A percentile compares a stretch with the other conserved stretches of the same genome.
phyloP scores from a whole-genome alignment of 148 eudicot species.

The Tetragonia tetragonoides region DNA sequence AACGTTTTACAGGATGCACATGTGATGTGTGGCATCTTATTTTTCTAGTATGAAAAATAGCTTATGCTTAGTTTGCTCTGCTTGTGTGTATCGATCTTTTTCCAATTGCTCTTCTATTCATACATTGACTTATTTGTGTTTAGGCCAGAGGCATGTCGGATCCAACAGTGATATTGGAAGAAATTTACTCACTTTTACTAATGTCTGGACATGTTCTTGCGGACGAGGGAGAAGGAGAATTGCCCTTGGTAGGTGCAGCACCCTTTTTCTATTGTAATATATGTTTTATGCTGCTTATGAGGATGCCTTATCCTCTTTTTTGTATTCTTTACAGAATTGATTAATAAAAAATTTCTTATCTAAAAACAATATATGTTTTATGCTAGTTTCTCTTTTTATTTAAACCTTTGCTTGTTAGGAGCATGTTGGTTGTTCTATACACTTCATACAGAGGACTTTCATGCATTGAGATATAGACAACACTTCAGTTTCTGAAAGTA shows the following conservation, averaged over 20 bases:
- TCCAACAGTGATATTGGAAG: constrained; percentile 87
- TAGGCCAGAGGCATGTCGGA: constrained; percentile 72
- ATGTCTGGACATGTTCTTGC: constrained; percentile 93
- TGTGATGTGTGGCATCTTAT: not conserved
- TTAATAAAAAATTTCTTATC: no score
- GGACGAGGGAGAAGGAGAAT: constrained; percentile 95
- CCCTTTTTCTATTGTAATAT: not conserved
- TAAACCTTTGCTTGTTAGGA: not conserved
- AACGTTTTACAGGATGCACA: not conserved
- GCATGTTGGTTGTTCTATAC: not conserved
- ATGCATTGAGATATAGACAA: not conserved
- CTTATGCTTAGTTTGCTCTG: not conserved
- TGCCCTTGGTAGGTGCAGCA: constrained; percentile 58
- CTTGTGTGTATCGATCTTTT: not conserved
- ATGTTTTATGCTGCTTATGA: not conserved
- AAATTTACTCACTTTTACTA: constrained; percentile 80
- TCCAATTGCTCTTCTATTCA: constrained; percentile 12
- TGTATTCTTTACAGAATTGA: no score
- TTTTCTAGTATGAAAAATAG: not conserved
- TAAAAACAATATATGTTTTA: not conserved
- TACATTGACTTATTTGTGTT: constrained; percentile 22
- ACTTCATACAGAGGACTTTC: not conserved
- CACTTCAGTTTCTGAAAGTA: not conserved
- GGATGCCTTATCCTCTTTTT: no score
- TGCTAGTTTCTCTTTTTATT: not conserved